Percentiles rank a stretch among this genome's conserved stretches.
Evolutionary conservation across 2,329 filamentous ascomycete genomes (phyloP).

Genomic region (Bipolaris gigantea): DNA sequence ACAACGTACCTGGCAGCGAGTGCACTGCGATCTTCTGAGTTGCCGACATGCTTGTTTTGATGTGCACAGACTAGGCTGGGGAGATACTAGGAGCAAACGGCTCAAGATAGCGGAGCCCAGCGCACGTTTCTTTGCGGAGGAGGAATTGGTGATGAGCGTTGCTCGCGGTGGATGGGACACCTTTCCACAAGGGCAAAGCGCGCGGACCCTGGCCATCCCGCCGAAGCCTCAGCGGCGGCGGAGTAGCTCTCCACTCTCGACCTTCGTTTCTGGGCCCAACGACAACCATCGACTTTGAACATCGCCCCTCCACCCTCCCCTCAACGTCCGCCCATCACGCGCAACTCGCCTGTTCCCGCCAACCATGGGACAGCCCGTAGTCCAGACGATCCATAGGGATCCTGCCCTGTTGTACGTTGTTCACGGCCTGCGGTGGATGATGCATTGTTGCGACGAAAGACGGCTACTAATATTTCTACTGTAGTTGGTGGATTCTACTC

Average conservation of each 20-base stretch:
- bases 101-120: conserved; percentile 1
- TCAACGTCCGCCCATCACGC: conserved; percentile 14
- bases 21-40: conserved; percentile 64
- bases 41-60: conserved; percentile 36
- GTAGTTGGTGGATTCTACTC: conserved; percentile 97
- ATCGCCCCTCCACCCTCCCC: conserved; percentile 9
- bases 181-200: conserved; percentile 40
- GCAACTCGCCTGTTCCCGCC: conserved; percentile 25
- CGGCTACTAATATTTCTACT: conserved; percentile 34
- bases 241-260: conserved; percentile 16
- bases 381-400: conserved; percentile 97
- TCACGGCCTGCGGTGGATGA: background rate
- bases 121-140: conserved; percentile 10
- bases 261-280: conserved; percentile 11
- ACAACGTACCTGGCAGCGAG: conserved; percentile 63
- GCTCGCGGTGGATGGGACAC: conserved; percentile 36
- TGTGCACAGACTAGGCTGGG: background rate
- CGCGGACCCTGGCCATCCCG: conserved; percentile 38
- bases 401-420: conserved; percentile 87
- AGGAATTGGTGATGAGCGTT: background rate
- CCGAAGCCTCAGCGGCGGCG: conserved; percentile 30
- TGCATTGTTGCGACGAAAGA: conserved; percentile 1
- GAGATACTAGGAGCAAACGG: background rate
- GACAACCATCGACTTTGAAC: conserved; percentile 10
- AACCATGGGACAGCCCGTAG: conserved; percentile 79